Conservation (phyloP, 805 yeast genomes). For the Candida xiaguanensis region DNA sequence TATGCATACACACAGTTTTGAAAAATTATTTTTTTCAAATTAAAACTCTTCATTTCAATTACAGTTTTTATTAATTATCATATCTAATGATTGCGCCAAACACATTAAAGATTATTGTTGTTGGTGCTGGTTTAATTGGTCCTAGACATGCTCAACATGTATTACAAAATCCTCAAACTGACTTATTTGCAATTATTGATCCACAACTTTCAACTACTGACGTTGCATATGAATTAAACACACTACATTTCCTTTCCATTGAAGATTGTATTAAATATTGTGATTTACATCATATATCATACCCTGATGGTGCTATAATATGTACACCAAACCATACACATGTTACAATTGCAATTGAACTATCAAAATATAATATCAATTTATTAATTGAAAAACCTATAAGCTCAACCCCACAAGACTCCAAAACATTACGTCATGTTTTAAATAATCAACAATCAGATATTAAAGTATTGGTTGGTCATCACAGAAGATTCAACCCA, state of each 20-base stretch:
- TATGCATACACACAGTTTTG: neutral
- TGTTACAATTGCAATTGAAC: constrained; percentile 22
- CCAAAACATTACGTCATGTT: constrained; percentile 26
- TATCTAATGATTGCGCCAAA: neutral
- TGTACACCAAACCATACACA: constrained; percentile 43
- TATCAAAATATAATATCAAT: constrained; percentile 34
- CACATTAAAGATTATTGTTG: constrained; percentile 17
- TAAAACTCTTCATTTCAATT: too few relatives aligned
- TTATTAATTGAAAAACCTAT: constrained; percentile 38
- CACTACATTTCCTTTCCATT: constrained; percentile 21
- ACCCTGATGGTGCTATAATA: constrained; percentile 39
- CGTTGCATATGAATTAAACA: constrained; percentile 23
- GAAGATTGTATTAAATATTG: constrained; percentile 25
- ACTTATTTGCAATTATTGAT: constrained; percentile 34
- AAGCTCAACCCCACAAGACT: constrained; percentile 31
- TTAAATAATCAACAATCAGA: constrained; percentile 15
- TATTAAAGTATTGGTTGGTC: constrained; percentile 37
- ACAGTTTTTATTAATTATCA: too few relatives aligned
- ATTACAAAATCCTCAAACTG: constrained; percentile 17
- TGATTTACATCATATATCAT: constrained; percentile 14
- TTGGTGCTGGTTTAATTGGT: constrained; percentile 40
- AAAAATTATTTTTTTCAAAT: neutral
- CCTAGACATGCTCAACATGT: constrained; percentile 40
- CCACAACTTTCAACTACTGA: constrained; percentile 25
- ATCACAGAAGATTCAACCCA: constrained; percentile 43